phyloP scores from a whole-genome alignment of 1,139 yeast species.

The Saccharomycopsis hybrid region DNA sequence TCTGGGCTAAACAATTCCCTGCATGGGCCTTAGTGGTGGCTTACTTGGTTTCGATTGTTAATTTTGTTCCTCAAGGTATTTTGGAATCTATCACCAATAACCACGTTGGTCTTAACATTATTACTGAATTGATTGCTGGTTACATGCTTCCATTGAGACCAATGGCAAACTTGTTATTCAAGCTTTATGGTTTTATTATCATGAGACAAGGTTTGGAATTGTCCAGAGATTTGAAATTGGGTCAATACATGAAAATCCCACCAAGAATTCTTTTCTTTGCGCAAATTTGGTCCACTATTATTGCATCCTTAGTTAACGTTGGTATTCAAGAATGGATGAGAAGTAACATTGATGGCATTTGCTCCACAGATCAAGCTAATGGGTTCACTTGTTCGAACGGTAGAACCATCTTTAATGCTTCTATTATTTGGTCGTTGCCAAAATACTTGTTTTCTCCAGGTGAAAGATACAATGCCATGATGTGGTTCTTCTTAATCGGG shows the following conservation, averaged over 20 bases:
- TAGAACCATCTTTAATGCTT: constrained; percentile 45
- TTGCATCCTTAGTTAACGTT: constrained; percentile 36
- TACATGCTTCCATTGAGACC: constrained; percentile 59
- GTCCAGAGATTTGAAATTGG: constrained; percentile 53
- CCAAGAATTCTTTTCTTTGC: constrained; percentile 54
- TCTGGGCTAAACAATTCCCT: constrained; percentile 39
- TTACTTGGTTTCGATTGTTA: constrained; percentile 40
- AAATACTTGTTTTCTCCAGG: constrained; percentile 37
- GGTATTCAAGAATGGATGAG: constrained; percentile 32
- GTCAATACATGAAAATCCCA: constrained; percentile 56
- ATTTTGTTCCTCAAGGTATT: constrained; percentile 50
- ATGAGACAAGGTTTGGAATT: constrained; percentile 52
- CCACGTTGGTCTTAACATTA: constrained; percentile 37
- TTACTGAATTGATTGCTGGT: constrained; percentile 56
- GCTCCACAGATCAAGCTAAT: constrained; percentile 38
- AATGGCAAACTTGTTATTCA: constrained; percentile 52
- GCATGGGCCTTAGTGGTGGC: constrained; percentile 54
- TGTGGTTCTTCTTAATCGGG: constrained; percentile 43
- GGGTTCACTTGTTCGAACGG: constrained; percentile 46
- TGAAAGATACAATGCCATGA: constrained; percentile 33
- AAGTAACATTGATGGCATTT: constrained; percentile 40
- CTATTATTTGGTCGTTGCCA: constrained; percentile 62
- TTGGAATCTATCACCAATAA: constrained; percentile 48
- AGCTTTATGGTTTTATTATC: constrained; percentile 53
- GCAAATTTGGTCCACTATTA: constrained; percentile 40